Evolutionary conservation across 805 yeast genomes (phyloP).

Genomic region (Wickerhamomyces chaumierensis): DNA sequence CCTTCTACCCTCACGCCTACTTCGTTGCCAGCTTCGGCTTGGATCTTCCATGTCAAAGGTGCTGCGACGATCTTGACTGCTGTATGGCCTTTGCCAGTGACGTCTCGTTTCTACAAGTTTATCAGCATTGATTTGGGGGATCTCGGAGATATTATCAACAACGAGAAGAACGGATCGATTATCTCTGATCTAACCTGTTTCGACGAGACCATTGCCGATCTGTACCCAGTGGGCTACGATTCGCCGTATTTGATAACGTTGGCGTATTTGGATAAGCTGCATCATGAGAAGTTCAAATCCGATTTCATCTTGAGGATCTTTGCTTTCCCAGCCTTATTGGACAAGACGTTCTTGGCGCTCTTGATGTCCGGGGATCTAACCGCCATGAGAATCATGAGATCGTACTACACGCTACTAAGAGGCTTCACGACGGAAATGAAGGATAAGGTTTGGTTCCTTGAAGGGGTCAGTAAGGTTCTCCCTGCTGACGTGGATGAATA

Average conservation of each 20-base stretch:
- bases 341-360: constrained; percentile 64
- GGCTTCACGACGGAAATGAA: constrained; percentile 80
- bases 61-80: constrained; percentile 93
- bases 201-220: constrained; percentile 73
- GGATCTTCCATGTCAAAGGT: constrained; percentile 96
- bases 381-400: constrained; percentile 86
- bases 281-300: constrained; percentile 69
- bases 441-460: constrained; percentile 86
- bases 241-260: constrained; percentile 84
- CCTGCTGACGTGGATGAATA: constrained; percentile 90
- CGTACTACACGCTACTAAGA: constrained; percentile 72
- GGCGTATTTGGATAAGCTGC: constrained; percentile 75
- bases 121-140: constrained; percentile 87
- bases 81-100: constrained; percentile 81
- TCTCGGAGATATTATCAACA: constrained; percentile 51
- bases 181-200: constrained; percentile 63
- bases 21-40: constrained; percentile 82
- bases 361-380: constrained; percentile 76
- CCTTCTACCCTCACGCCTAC: constrained; percentile 22
- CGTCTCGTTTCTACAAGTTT: constrained; percentile 53
- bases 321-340: constrained; percentile 88
- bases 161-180: constrained; percentile 23
- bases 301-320: constrained; percentile 82
- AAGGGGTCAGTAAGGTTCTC: constrained; percentile 79
- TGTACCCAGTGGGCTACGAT: constrained; percentile 73